Evolutionary conservation across 2,329 filamentous ascomycete genomes (phyloP).

Genomic region (Neofusicoccum parvum): DNA sequence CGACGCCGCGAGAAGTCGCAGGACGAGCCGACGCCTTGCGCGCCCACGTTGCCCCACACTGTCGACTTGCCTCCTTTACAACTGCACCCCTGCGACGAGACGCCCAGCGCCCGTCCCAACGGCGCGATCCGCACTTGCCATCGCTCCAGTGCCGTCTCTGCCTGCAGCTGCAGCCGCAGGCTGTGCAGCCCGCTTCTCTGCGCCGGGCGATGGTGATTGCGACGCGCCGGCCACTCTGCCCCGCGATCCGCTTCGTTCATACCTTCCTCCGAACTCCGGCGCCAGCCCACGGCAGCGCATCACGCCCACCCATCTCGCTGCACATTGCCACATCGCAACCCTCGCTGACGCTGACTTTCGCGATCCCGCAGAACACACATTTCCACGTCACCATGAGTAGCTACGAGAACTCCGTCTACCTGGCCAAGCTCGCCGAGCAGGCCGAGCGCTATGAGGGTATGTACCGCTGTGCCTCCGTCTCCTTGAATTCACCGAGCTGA

Average conservation of each 20-base stretch:
- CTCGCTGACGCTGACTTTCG: constrained; percentile 3
- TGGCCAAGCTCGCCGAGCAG: constrained; percentile 99
- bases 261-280: constrained; percentile 18
- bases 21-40: constrained; percentile 10
- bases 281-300: constrained; percentile 8
- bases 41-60: constrained; percentile 19
- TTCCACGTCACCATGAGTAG: constrained; percentile 20
- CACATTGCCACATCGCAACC: neutral
- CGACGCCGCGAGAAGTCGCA: constrained; percentile 8
- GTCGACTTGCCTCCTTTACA: constrained; percentile 26
- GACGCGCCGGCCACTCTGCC: constrained; percentile 18
- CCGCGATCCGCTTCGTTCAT: constrained; percentile 18
- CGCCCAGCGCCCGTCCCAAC: constrained; percentile 9
- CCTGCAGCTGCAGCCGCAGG: constrained; percentile 28
- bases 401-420: constrained; percentile 59
- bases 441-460: constrained; percentile 98
- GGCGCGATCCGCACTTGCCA: constrained; percentile 11
- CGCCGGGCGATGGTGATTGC: constrained; percentile 21
- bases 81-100: constrained; percentile 32
- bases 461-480: constrained; percentile 30
- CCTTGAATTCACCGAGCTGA: constrained; percentile 32
- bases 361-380: constrained; percentile 11
- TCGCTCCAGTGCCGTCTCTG: neutral
- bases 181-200: constrained; percentile 25
- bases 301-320: neutral